Evolutionary conservation across 345 rosid species (phyloP), one percentile per base, ranked within the genome.

Genomic region (Brassica carinata): DNA sequence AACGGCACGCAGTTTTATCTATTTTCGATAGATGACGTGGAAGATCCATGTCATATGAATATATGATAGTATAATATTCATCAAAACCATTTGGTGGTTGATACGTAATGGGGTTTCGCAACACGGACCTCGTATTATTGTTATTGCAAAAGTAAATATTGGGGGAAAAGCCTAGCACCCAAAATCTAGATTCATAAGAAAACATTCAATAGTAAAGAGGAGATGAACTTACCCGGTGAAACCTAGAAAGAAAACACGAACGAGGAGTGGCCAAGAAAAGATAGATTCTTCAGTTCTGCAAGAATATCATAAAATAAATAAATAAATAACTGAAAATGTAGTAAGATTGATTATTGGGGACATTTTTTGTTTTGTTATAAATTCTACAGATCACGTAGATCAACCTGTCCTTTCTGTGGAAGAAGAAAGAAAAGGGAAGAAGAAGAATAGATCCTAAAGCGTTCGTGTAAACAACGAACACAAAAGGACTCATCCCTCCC

Each of bases 401-500:
- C 10, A 2, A 86, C 91, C 90, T 88, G 34, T 89, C 82, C 68
- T 89, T 80, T 53, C 83, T 69, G 30, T 91, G 94, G 81, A 82
- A 90, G 48, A 91, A 68, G 79, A 86, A 88, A 48, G 96, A 85
- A 36, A 64, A 87, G 65, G 94, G 98, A 33, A 94, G 82, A 67
- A 90, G 94, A 79, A 89, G 70, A 55, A 86, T 10, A 59, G 92
- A 82, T 75, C 85, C 87, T 5, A 91, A 72, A 27, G 85, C 91
- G 68, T 91, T 91, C 1, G 93, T 88, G 68, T 89, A 89, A 9
- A 86, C 88, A 17, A 88, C 87, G 82, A 94, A 94, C 31, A 94
- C 94, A 72, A 86, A 94, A 72, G 94, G 97, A 67, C 91, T 94
- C 86, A 88, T 72, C 17, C 98, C 97, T 66, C 84, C 79, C 4